A percentile compares a stretch with the other conserved stretches of the same genome.
These are phyloP conservation scores for Talaromyces islandicus DNA, from an alignment of 2,329 filamentous ascomycete species.

Conservation along the genomic window DNA sequence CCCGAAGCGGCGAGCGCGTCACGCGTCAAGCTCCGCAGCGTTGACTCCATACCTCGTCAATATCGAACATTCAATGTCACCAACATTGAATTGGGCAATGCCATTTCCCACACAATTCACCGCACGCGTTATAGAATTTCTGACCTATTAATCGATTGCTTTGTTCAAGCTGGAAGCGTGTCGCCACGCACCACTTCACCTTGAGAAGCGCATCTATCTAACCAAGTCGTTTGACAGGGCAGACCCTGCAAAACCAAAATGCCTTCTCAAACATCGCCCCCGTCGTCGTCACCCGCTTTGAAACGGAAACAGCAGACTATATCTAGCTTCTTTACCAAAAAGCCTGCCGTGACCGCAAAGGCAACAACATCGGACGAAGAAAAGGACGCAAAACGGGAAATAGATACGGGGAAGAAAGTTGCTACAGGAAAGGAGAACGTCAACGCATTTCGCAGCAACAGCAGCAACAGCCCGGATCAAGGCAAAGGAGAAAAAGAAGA, in stretches of 20 bases:
- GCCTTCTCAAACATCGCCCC: constrained; percentile 29
- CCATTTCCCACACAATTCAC: neutral
- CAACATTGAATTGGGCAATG: neutral
- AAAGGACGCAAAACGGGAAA: constrained; percentile 6
- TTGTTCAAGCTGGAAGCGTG: neutral
- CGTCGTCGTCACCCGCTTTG: constrained; percentile 26
- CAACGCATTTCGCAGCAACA: constrained; percentile 9
- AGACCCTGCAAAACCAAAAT: constrained; percentile 14
- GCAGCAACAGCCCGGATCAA: neutral
- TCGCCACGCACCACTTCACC: neutral
- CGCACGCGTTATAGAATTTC: neutral
- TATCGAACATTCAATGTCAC: neutral
- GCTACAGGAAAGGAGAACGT: constrained; percentile 9
- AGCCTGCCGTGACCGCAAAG: constrained; percentile 25
- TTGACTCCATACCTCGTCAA: neutral
- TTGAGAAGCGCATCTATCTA: neutral
- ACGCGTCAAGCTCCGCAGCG: constrained; percentile 25
- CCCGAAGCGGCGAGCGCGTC: constrained; percentile 16
- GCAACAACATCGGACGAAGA: constrained; percentile 9
- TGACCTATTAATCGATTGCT: neutral
- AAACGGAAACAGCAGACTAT: constrained; percentile 61
- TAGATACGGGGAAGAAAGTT: constrained; percentile 3
- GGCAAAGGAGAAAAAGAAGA: constrained; percentile 30
- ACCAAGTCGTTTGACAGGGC: neutral
- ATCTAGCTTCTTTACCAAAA: constrained; percentile 76